Evolutionary conservation across 2,329 filamentous ascomycete species (phyloP).

Genomic region (Trichophyton schoenleinii): DNA sequence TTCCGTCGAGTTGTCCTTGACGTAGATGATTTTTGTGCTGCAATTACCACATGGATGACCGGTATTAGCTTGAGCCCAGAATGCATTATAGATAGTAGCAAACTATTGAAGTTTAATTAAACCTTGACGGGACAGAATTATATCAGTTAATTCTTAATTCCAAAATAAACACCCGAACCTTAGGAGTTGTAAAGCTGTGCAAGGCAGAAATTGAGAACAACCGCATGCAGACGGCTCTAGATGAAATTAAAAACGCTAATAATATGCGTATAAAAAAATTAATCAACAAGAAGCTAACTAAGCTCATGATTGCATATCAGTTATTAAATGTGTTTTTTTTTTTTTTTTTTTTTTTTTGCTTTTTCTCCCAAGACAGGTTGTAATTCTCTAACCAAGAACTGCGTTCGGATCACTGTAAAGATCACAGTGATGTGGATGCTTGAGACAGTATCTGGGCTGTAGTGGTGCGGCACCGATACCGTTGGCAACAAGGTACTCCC

Average conservation of each 20-base stretch:
- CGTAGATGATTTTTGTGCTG: not conserved
- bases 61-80: not conserved
- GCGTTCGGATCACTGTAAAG: constrained; percentile 40
- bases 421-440: constrained; percentile 48
- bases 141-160: too few species aligned
- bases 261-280: not conserved
- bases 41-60: not conserved
- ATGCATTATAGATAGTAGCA: too few species aligned
- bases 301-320: not conserved
- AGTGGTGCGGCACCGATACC: constrained; percentile 40
- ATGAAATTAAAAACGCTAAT: too few species aligned
- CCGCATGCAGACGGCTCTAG: too few species aligned
- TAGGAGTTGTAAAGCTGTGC: too few species aligned
- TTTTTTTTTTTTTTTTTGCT: not conserved
- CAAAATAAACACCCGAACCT: too few species aligned
- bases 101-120: too few species aligned
- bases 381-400: constrained; percentile 4
- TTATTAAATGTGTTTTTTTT: not conserved
- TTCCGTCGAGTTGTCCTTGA: not conserved
- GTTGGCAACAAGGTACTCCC: constrained; percentile 46
- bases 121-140: too few species aligned
- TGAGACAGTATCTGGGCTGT: constrained; percentile 46
- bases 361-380: not conserved
- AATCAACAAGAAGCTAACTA: not conserved
- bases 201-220: too few species aligned